Evolutionary conservation across 768 basidiomycete species (phyloP).

Genomic region (Trametes gibbosa): DNA sequence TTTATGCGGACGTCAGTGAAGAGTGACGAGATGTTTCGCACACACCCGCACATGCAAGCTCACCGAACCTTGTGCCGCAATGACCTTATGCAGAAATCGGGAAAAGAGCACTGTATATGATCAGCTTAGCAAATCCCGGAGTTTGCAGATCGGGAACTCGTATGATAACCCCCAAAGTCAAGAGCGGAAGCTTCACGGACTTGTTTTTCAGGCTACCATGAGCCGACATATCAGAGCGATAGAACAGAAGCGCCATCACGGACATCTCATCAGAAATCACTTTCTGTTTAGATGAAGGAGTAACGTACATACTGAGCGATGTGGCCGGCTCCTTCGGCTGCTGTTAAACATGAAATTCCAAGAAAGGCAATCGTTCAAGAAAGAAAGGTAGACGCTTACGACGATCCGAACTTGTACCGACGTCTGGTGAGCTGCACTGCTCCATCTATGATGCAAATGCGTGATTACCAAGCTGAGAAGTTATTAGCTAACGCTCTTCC

Average conservation of each 20-base stretch:
- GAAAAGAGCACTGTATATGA: too few species aligned
- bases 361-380: constrained; percentile 17
- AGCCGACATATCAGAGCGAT: too few species aligned
- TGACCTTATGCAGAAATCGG: not conserved
- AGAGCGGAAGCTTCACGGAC: too few species aligned
- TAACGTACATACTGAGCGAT: too few species aligned
- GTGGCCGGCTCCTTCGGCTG: too few species aligned
- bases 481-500: too few species aligned
- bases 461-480: not conserved
- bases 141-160: not conserved
- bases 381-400: constrained; percentile 2
- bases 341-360: not conserved
- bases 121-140: not conserved
- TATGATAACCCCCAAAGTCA: not conserved
- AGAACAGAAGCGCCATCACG: too few species aligned
- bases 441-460: not conserved
- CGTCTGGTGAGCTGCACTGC: too few species aligned
- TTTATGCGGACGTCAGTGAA: not conserved
- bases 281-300: too few species aligned
- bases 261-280: too few species aligned
- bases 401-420: not conserved
- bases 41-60: not conserved
- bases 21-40: not conserved
- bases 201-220: too few species aligned
- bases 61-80: not conserved